Evolutionary conservation across 345 rosid species (phyloP).

Genomic region (Aurinia saxatilis): DNA sequence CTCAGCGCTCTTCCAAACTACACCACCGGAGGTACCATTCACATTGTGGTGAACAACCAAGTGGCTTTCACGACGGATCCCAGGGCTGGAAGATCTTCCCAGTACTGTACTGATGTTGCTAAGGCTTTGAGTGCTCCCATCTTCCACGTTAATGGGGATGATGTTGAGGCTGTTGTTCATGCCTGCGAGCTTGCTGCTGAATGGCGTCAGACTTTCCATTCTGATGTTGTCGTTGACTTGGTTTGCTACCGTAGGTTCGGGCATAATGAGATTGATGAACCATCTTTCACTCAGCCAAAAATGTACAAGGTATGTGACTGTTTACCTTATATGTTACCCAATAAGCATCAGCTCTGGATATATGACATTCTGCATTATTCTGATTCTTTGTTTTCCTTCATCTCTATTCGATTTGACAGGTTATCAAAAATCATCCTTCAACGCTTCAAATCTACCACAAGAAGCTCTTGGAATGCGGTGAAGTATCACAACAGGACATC

Average conservation of each 20-base stretch:
- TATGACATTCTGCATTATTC: background rate
- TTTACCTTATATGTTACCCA: background rate
- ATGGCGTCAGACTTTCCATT: constrained; percentile 84
- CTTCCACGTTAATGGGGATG: constrained; percentile 76
- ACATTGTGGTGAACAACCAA: constrained; percentile 85
- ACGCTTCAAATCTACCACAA: constrained; percentile 60
- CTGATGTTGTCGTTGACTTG: constrained; percentile 75
- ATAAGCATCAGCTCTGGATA: background rate
- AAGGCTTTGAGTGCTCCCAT: constrained; percentile 84
- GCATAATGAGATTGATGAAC: constrained; percentile 84
- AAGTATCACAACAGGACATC: constrained; percentile 52
- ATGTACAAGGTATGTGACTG: constrained; percentile 59
- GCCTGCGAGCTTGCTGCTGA: constrained; percentile 83
- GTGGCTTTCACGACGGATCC: constrained; percentile 90
- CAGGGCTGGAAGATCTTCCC: constrained; percentile 72
- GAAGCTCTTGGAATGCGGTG: constrained; percentile 58
- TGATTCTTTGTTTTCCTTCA: background rate
- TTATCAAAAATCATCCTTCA: constrained; percentile 65
- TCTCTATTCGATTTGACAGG: constrained; percentile 32
- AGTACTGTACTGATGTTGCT: constrained; percentile 86
- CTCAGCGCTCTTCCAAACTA: constrained; percentile 85
- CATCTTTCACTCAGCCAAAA: constrained; percentile 79
- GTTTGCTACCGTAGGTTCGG: constrained; percentile 77
- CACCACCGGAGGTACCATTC: constrained; percentile 78
- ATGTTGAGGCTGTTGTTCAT: constrained; percentile 77